Conservation (phyloP, 495 filamentous ascomycete species). For the Sporormia fimetaria region DNA sequence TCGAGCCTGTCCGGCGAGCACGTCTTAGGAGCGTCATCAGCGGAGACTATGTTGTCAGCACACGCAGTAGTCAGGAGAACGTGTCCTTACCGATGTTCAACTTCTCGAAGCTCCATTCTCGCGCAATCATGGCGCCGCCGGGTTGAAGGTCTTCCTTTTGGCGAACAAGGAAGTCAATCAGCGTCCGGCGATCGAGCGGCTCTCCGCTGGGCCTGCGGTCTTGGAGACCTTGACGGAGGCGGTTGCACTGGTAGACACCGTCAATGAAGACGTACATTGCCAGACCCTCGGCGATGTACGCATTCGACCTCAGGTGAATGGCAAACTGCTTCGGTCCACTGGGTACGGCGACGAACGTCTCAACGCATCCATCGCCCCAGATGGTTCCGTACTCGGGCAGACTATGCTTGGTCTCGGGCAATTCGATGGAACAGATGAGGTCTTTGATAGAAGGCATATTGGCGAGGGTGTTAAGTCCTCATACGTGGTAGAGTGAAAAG, state of each 20-base stretch:
- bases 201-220: constrained; percentile 16
- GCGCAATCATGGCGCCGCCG: constrained; percentile 33
- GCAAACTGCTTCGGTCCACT: constrained; percentile 29
- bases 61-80: neutral
- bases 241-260: constrained; percentile 41
- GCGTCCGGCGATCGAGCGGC: constrained; percentile 9
- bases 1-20: constrained; percentile 27
- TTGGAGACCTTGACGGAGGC: constrained; percentile 34
- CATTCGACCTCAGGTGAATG: constrained; percentile 34
- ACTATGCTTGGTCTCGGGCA: constrained; percentile 25
- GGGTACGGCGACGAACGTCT: constrained; percentile 38
- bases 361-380: constrained; percentile 38
- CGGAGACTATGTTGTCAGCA: constrained; percentile 3
- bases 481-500: neutral
- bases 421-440: constrained; percentile 36
- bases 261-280: constrained; percentile 43
- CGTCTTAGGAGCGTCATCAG: constrained; percentile 24
- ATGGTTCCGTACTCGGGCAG: constrained; percentile 35
- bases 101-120: constrained; percentile 37
- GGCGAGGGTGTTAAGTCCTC: no score
- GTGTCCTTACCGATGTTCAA: constrained; percentile 32
- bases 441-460: constrained; percentile 42
- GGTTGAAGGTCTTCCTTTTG: constrained; percentile 37
- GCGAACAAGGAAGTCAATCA: constrained; percentile 35
- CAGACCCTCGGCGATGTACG: constrained; percentile 38